Evolutionary conservation across 345 rosid species (phyloP).

Genomic region (Euphorbia peplus): DNA sequence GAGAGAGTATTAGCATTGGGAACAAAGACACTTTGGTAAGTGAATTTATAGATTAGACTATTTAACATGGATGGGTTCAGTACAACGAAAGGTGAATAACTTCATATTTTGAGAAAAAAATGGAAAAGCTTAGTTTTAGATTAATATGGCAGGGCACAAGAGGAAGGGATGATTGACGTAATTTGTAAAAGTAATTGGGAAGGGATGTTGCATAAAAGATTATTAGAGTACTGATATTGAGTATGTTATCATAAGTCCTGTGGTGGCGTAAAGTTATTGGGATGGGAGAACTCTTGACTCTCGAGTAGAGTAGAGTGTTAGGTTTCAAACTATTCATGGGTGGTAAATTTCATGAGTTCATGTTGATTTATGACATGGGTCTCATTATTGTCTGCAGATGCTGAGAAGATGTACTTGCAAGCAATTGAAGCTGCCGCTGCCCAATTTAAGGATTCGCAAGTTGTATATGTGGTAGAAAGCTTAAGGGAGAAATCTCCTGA

Average conservation of each 20-base stretch:
- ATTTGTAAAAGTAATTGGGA: no score
- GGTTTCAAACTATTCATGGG: neutral
- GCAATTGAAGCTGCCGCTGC: conserved; percentile 49
- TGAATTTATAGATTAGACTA: neutral
- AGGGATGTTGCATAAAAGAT: no score
- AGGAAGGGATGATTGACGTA: neutral
- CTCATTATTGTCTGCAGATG: conserved; percentile 37
- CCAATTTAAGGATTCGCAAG: conserved; percentile 59
- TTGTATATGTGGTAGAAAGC: conserved; percentile 50
- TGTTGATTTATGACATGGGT: conserved; percentile 2
- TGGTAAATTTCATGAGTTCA: neutral
- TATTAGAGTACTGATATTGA: neutral
- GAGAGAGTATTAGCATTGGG: no score
- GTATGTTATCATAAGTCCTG: neutral
- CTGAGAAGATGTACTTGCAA: conserved; percentile 39
- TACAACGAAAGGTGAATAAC: neutral
- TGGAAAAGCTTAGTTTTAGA: neutral
- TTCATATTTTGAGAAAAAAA: neutral
- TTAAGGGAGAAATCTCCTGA: conserved; percentile 40
- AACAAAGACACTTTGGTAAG: neutral
- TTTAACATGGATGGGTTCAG: neutral
- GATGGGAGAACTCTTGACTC: conserved; percentile 5
- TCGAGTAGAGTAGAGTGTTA: neutral
- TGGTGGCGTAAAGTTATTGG: neutral
- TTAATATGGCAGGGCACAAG: neutral